A percentile compares a stretch with the other conserved stretches of the same genome.
phyloP scores from a whole-genome alignment of 257 asterid species.

The Verbascum thapsus region DNA sequence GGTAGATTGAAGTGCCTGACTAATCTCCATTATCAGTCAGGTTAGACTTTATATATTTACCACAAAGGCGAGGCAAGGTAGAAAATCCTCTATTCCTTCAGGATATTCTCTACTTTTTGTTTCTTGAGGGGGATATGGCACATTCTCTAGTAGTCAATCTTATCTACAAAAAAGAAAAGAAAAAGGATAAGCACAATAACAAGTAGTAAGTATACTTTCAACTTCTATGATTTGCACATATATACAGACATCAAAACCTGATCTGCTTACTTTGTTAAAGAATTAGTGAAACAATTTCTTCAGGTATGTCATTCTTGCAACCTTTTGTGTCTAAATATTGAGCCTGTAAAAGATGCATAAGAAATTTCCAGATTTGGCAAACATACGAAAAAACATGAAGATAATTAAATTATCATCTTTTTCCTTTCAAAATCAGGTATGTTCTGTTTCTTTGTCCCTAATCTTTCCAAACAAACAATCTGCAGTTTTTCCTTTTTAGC shows the following conservation, averaged over 20 bases:
- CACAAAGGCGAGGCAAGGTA: slow-evolving; percentile 7
- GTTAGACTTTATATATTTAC: slow-evolving; percentile 17
- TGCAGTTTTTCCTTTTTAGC: not conserved
- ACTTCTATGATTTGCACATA: not conserved
- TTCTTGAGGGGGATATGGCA: slow-evolving; percentile 19
- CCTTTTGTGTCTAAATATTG: not conserved
- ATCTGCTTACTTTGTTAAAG: not conserved
- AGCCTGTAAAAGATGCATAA: not conserved
- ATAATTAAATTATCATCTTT: not conserved
- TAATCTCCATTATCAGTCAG: slow-evolving; percentile 39
- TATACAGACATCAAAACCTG: not conserved
- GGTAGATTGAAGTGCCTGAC: slow-evolving; percentile 38
- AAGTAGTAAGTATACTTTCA: not conserved
- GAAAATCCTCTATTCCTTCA: slow-evolving; percentile 21
- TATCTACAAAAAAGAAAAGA: not conserved
- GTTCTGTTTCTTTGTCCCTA: not conserved
- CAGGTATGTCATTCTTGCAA: not conserved
- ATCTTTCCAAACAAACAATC: not conserved
- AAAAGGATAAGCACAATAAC: not conserved
- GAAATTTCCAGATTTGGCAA: not conserved
- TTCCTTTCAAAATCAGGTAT: not conserved
- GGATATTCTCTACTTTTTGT: slow-evolving; percentile 13
- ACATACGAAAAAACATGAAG: slow-evolving; percentile 11
- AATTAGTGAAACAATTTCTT: not conserved
- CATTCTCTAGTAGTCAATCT: not conserved